Conservation (phyloP, 78 protist species). For the Cyanophora paradoxa region DNA sequence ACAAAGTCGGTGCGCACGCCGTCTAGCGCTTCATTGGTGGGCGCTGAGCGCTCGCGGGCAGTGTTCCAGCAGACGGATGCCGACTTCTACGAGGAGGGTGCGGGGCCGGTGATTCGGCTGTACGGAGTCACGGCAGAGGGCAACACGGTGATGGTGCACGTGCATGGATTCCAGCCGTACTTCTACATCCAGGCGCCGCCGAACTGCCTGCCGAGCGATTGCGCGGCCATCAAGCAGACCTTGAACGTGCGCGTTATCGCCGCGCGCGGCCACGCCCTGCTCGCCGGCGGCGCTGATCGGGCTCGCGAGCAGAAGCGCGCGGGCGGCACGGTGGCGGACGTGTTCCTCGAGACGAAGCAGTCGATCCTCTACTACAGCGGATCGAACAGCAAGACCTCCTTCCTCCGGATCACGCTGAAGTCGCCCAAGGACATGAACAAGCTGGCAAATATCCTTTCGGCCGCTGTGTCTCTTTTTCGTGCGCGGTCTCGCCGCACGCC, state of each 20-base stretch:
- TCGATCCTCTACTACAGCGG: background rate
- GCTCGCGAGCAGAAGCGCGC: too few species aligned
- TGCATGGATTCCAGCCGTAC: conserved; percentile 95
- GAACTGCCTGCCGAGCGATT: background rate
- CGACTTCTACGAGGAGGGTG: conserved; percentile 10
- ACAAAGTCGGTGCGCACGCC: background rate
- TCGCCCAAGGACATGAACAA: conserved; percentile 18
- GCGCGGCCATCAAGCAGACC: background rate
- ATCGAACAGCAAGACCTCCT: background rate
- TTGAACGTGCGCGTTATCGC: background rate
- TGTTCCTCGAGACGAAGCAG: too few species aligned
- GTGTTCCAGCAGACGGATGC: conserved; percentile 24
- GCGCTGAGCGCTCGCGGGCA: background rate
- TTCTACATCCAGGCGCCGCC: conserved; percentile 73
- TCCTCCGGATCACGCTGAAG: background rate
- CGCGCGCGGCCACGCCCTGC: background rate
- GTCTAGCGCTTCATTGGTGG: background rate
- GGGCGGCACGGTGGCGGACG: too few species aligned
- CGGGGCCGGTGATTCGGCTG: conserved; percentile 77
- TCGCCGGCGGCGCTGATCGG: too few species aligned
- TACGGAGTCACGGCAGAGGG: conserved; percentile 93
- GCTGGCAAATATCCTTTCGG: too few species aligned
- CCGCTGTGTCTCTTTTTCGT: background rate
- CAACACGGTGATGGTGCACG: conserved; percentile 73
- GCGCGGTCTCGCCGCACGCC: background rate